Evolutionary conservation across 257 asterid genomes (phyloP), one percentile per base, ranked within the genome.

Genomic region (Schizonepeta tenuifolia): DNA sequence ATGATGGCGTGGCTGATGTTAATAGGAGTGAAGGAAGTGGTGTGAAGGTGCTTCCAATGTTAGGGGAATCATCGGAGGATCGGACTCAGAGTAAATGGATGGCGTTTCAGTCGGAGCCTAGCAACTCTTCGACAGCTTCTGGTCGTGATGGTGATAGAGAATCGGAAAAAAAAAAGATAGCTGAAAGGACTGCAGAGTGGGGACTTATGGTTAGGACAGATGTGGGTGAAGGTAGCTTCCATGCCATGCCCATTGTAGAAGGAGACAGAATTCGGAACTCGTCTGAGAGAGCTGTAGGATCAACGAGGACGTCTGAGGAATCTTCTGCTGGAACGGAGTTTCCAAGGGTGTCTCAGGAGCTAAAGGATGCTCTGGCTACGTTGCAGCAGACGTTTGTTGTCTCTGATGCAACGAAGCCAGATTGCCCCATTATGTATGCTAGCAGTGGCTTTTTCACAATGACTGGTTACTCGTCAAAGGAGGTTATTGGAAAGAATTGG

Each of bases 301-400:
- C 95, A 38, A 73, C 83, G 5, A 83, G 88, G 83, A 46, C 79
- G 35, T 89, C 95, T 0, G 89, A 87, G 71, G 95, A 86, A 53
- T 80, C 87, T 13, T 7, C 4, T 14, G 33, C n/a, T 17, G 86
- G 86, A 51, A 22, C 86, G 41, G 81, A 65, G 17, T 17, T 79
- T 11, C 97, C 96, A 20, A 82, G 96, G 83, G 97, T 86, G 69
- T 89, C 98, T 56, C 96, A 94, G 84, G 98, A 94, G 66, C 75
- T 94, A 69, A 94, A 84, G 90, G 98, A 91, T 78, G 98, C 97
- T 59, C 71, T 94, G 75, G 89, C 93, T 5, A 85, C 97, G n/a
- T 76, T 94, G 67, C 94, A 94, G 59, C 99, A 94, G 86, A 91
- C 99, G n/a, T 94, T 94, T 55, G 97, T 91, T 2, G 99, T 94